These are phyloP conservation scores for Lasiosphaeria miniovina DNA, from an alignment of 495 filamentous ascomycete species.

Conservation along the genomic window DNA sequence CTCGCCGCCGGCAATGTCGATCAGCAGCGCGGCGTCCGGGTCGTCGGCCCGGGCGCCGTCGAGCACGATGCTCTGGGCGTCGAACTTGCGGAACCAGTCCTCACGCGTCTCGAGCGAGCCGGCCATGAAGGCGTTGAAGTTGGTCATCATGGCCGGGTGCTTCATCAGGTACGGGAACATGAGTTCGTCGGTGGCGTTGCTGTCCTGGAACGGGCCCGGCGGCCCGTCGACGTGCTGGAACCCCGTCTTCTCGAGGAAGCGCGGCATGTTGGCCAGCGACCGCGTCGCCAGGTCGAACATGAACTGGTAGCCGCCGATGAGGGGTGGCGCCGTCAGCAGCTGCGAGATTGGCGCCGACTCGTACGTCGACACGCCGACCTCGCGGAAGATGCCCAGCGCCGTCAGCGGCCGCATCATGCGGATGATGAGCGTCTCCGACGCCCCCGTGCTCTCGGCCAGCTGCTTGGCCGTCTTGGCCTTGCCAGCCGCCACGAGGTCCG, in stretches of 20 bases:
- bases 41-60: slow-evolving; percentile 16
- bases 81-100: slow-evolving; percentile 10
- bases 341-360: neutral
- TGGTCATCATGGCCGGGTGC: slow-evolving; percentile 6
- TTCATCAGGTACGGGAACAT: slow-evolving; percentile 5
- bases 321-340: neutral
- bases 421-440: slow-evolving; percentile 1
- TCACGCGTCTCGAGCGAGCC: slow-evolving; percentile 1
- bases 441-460: neutral
- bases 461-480: neutral
- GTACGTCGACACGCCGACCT: slow-evolving; percentile 1
- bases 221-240: slow-evolving; percentile 11
- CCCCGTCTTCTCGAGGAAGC: neutral
- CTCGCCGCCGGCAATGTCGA: slow-evolving; percentile 41
- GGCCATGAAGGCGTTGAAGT: slow-evolving; percentile 8
- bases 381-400: neutral
- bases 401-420: slow-evolving; percentile 4
- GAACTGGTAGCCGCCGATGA: slow-evolving; percentile 5
- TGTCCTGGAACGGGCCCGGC: slow-evolving; percentile 5
- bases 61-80: slow-evolving; percentile 8
- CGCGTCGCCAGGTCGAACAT: slow-evolving; percentile 4
- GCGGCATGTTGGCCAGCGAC: slow-evolving; percentile 7
- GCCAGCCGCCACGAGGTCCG: neutral
- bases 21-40: slow-evolving; percentile 35
- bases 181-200: slow-evolving; percentile 4